These are phyloP conservation scores for Macroventuria anomochaeta DNA, from an alignment of 2,329 filamentous ascomycete genomes.

Conservation along the genomic window DNA sequence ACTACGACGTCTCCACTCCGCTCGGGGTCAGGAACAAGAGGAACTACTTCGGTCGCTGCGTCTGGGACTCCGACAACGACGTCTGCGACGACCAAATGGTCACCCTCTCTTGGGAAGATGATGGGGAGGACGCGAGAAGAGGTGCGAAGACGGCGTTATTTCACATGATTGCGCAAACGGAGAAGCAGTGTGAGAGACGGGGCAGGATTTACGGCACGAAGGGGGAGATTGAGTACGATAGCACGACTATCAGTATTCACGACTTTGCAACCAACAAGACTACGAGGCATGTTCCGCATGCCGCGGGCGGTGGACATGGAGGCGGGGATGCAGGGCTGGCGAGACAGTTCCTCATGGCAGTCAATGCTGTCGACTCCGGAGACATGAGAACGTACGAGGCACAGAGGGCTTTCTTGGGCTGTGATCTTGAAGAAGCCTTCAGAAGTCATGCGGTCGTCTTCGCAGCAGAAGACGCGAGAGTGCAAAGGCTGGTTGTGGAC, in stretches of 20 bases:
- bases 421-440: slow-evolving; percentile 84
- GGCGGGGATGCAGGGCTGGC: slow-evolving; percentile 83
- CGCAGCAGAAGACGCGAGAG: slow-evolving; percentile 86
- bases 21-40: slow-evolving; percentile 34
- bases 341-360: slow-evolving; percentile 80
- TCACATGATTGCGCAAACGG: slow-evolving; percentile 93
- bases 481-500: slow-evolving; percentile 70
- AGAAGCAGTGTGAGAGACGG: slow-evolving; percentile 83
- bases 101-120: slow-evolving; percentile 85
- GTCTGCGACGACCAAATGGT: slow-evolving; percentile 94
- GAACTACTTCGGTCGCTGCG: slow-evolving; percentile 89
- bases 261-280: slow-evolving; percentile 69
- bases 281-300: slow-evolving; percentile 65
- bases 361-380: slow-evolving; percentile 77
- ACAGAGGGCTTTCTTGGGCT: slow-evolving; percentile 78
- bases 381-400: slow-evolving; percentile 71
- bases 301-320: slow-evolving; percentile 70
- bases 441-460: slow-evolving; percentile 92
- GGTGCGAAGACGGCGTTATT: slow-evolving; percentile 85
- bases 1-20: slow-evolving; percentile 62
- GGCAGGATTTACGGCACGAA: slow-evolving; percentile 84
- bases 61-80: slow-evolving; percentile 91
- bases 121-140: slow-evolving; percentile 55
- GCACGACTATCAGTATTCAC: slow-evolving; percentile 74
- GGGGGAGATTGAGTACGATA: slow-evolving; percentile 88